Evolutionary conservation across 2,329 filamentous ascomycete species (phyloP), one percentile per base, ranked within the genome.

Genomic region (Trichophyton verrucosum): DNA sequence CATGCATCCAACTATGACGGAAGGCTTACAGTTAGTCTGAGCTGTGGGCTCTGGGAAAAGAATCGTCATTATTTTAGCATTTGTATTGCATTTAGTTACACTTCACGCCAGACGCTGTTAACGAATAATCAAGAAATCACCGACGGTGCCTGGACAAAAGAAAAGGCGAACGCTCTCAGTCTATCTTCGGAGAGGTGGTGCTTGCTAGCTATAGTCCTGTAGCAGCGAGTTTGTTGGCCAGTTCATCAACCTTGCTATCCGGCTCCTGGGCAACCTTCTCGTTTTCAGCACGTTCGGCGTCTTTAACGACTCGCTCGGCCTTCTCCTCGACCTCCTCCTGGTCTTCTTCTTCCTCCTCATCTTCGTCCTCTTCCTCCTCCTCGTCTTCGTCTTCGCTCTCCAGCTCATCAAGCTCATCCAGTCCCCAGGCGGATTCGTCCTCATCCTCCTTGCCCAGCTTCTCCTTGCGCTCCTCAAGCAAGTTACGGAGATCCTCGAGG

Each of bases 321-420:
- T 82, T 77, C 71, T 86, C 80, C 17, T 80, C 74, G 66, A 83
- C 78, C 72, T 88, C 80, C 65, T 86, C 83, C 58, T 86, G 84
- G 1, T 88, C 85, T 17, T 87, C 85, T 17, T 87, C 86, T 5
- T 86, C 86, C 1, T 85, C 85, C 5, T 84, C 85, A 5, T 85
- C 84, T 24, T 84, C 82, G 27, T 30, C 27, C 5, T 30, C 11
- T 38, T 13, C 33, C 13, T 85, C 85, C 11, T 86, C 85, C 24
- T 86, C 84, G 3, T 88, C 85, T 0, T 83, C 86, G 11, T 84
- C 82, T 8, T 84, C 81, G 58, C 90, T 88, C 67, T 92, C 89
- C 1, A 96, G 83, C 67, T 96, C 91, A 67, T 87, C 88, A 51
- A 96, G 82, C 69, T 88, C 88, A 71, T 96, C 92, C 24, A 96